Evolutionary conservation across 2,329 filamentous ascomycete species (phyloP), one percentile per base, ranked within the genome.

Genomic region (Colletotrichum paranaense): DNA sequence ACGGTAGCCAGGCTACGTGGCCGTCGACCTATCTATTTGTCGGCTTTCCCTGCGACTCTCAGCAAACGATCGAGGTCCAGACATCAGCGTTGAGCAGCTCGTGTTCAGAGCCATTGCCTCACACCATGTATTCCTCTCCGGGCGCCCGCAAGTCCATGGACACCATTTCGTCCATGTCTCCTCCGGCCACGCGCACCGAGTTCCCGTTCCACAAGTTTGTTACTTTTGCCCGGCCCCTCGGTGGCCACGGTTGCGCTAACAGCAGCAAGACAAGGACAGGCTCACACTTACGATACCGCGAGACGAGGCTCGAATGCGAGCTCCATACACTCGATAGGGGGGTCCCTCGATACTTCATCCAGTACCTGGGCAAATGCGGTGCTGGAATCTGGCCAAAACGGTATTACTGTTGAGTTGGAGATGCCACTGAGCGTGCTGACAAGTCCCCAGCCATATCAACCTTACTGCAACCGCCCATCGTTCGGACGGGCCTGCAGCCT

Each of bases 381-480:
- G 16, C 82, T 87, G 46, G 95, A 98, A 82, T 90, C 91, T n/a
- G 91, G 92, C 12, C 94, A 95, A 78, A 98, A 98, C 89, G 95
- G 92, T 94, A 46, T 46, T 46, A 81, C 35, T 22, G 26, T 28
- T 46, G n/a, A 26, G 6, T 28, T 24, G 35, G 30, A 32, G 22
- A 30, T 74, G 32, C 30, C 35, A 12, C 14, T 38, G 28, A 7
- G 9, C 16, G 46, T 63, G 58, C 63, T 68, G 49, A 62, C 65
- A 60, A 68, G 24, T 32, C 67, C 68, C 14, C 75, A 94, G 93
- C 97, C 74, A 98, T 98, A 78, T 98, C 95, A 9, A 97, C 95
- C 1, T 88, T 98, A n/a, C 89, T 98, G 4, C 94, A 97, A 79
- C 93, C 95, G 32, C 94, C 96, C 4, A 97, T 98, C 76, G 91